Evolutionary conservation across 1,139 yeast species (phyloP).

Genomic region (Pichia sp.): DNA sequence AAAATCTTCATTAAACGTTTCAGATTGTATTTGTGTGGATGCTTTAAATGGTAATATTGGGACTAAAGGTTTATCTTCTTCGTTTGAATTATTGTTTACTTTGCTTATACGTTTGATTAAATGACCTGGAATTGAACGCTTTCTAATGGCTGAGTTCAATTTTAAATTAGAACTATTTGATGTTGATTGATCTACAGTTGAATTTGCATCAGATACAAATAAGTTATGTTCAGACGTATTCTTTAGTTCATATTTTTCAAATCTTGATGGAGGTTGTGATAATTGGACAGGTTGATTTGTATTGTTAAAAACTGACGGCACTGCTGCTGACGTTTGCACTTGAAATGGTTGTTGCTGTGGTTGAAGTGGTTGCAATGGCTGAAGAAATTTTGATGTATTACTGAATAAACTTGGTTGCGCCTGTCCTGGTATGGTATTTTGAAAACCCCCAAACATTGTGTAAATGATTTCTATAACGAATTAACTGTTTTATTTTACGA

Average conservation of each 20-base stretch:
- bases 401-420: not conserved
- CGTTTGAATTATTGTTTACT: conserved; percentile 16
- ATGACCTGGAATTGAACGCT: conserved; percentile 49
- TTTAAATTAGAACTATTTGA: conserved; percentile 25
- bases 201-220: conserved; percentile 1
- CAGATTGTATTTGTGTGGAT: conserved; percentile 22
- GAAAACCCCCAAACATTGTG: conserved; percentile 3
- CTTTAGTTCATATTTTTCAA: conserved; percentile 19
- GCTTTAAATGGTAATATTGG: conserved; percentile 26
- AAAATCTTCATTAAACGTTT: conserved; percentile 19
- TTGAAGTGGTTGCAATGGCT: conserved; percentile 10
- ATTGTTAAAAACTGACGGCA: conserved; percentile 1
- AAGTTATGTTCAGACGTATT: not conserved
- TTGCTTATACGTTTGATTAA: conserved; percentile 38
- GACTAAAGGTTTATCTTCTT: conserved; percentile 15
- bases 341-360: conserved; percentile 7
- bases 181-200: conserved; percentile 25
- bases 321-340: too few relatives aligned
- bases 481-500: too few relatives aligned
- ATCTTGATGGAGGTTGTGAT: conserved; percentile 17
- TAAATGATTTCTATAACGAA: too few relatives aligned
- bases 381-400: not conserved
- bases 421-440: not conserved
- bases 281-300: not conserved
- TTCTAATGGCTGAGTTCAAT: conserved; percentile 30